Evolutionary conservation across 805 yeast genomes (phyloP).

Genomic region (Torulaspora microellipsoides): DNA sequence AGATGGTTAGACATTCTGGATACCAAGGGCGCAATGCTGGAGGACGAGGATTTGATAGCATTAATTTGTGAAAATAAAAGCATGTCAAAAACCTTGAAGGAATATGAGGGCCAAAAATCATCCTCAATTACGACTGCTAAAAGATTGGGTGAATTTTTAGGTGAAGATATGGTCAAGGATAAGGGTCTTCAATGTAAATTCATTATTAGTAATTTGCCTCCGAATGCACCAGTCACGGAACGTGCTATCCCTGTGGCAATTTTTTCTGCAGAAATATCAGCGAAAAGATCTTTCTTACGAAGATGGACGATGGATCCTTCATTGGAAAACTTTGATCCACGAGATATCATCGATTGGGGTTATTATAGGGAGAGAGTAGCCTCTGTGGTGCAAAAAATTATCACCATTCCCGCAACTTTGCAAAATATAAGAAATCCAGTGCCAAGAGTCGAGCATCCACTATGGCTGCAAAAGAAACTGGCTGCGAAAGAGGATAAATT

Average conservation of each 20-base stretch:
- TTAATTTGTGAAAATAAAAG: slow-evolving; percentile 93
- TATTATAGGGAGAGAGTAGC: slow-evolving; percentile 88
- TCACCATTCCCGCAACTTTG: slow-evolving; percentile 95
- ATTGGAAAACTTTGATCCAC: slow-evolving; percentile 76
- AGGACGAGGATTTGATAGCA: slow-evolving; percentile 90
- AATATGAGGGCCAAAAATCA: slow-evolving; percentile 86
- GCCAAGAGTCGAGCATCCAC: slow-evolving; percentile 90
- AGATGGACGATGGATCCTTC: slow-evolving; percentile 84
- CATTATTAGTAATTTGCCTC: slow-evolving; percentile 79
- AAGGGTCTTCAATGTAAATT: slow-evolving; percentile 94
- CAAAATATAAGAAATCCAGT: slow-evolving; percentile 88
- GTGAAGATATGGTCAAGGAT: slow-evolving; percentile 94
- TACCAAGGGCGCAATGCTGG: slow-evolving; percentile 77
- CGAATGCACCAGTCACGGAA: slow-evolving; percentile 87
- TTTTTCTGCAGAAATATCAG: slow-evolving; percentile 72
- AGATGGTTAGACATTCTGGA: slow-evolving; percentile 94
- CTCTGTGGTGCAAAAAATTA: slow-evolving; percentile 89
- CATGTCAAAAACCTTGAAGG: slow-evolving; percentile 88
- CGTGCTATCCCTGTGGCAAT: slow-evolving; percentile 96
- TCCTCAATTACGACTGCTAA: slow-evolving; percentile 94
- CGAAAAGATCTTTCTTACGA: slow-evolving; percentile 68
- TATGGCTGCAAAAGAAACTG: slow-evolving; percentile 75
- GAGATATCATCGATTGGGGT: slow-evolving; percentile 87
- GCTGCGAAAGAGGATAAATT: slow-evolving; percentile 55
- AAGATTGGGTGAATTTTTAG: slow-evolving; percentile 89